A percentile compares a stretch with the other conserved stretches of the same genome.
phyloP scores from a whole-genome alignment of 306 rosid genomes.

The Sesbania bispinosa region DNA sequence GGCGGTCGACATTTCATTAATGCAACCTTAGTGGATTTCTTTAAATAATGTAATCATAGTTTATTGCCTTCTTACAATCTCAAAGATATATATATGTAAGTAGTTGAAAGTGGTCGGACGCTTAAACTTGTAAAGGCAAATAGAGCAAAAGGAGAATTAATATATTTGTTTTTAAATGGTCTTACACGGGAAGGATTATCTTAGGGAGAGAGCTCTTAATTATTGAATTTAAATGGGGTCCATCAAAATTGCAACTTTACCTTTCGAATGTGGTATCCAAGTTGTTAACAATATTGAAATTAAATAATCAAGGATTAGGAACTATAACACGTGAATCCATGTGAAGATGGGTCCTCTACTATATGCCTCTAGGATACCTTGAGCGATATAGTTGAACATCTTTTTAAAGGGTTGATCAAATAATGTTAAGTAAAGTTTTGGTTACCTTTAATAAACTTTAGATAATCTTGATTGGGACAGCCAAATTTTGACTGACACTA shows the following conservation, averaged over 20 bases:
- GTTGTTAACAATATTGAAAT: conserved; percentile 30
- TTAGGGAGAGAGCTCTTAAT: conserved; percentile 28
- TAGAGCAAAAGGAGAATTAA: conserved; percentile 17
- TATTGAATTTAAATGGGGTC: conserved; percentile 38
- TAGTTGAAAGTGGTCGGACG: conserved; percentile 22
- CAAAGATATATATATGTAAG: conserved; percentile 3
- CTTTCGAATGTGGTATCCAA: conserved; percentile 41
- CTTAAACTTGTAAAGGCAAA: conserved; percentile 39
- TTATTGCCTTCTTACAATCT: conserved; percentile 31
- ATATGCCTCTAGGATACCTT: conserved; percentile 37
- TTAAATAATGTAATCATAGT: neutral
- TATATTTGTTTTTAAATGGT: conserved; percentile 12
- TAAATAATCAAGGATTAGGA: conserved; percentile 40
- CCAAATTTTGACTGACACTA: conserved; percentile 12
- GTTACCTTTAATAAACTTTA: conserved; percentile 26
- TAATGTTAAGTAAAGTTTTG: conserved; percentile 4
- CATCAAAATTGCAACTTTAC: conserved; percentile 36
- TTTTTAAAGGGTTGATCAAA: conserved; percentile 29
- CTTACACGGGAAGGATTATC: conserved; percentile 3
- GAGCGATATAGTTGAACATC: conserved; percentile 21
- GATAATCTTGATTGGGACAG: conserved; percentile 5
- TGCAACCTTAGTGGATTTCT: conserved; percentile 41
- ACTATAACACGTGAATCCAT: conserved; percentile 65
- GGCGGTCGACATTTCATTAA: conserved; percentile 52
- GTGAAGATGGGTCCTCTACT: conserved; percentile 69